These are phyloP conservation scores for Penicillium egyptiacum DNA, from an alignment of 495 filamentous ascomycete species.

Conservation along the genomic window DNA sequence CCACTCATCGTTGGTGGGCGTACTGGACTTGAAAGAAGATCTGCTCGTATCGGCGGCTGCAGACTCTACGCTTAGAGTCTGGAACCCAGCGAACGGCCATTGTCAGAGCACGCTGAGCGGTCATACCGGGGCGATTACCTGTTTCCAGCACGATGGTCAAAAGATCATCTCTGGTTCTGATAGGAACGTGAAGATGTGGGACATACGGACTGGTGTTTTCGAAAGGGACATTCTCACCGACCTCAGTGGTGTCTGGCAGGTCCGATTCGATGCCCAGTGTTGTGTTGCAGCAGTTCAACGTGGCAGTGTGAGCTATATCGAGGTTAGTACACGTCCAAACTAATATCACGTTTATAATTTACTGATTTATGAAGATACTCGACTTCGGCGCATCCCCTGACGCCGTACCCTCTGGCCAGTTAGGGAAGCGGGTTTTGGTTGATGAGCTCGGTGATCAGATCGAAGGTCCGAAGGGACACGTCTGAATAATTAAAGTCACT, in stretches of 20 bases:
- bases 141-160: constrained; percentile 95
- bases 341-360: constrained; percentile 21
- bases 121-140: constrained; percentile 95
- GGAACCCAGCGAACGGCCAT: constrained; percentile 90
- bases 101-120: constrained; percentile 86
- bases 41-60: constrained; percentile 91
- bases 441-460: constrained; percentile 53
- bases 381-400: constrained; percentile 89
- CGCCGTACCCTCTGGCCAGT: constrained; percentile 67
- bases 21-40: constrained; percentile 83
- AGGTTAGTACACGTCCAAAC: constrained; percentile 60
- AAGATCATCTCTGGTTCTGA: constrained; percentile 97
- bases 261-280: constrained; percentile 89
- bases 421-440: constrained; percentile 77
- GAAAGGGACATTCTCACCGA: constrained; percentile 91
- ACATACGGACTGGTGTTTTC: constrained; percentile 85
- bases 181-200: constrained; percentile 97
- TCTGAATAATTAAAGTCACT: not conserved
- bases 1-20: constrained; percentile 84
- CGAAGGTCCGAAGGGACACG: not conserved
- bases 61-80: constrained; percentile 92
- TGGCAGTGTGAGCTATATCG: constrained; percentile 86
- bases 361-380: constrained; percentile 57
- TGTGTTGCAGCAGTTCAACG: constrained; percentile 97
- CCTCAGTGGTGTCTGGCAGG: constrained; percentile 94